Percentiles rank a stretch among this genome's conserved stretches.
phyloP scores from a whole-genome alignment of 106 monocot species.

The Posidonia australis region DNA sequence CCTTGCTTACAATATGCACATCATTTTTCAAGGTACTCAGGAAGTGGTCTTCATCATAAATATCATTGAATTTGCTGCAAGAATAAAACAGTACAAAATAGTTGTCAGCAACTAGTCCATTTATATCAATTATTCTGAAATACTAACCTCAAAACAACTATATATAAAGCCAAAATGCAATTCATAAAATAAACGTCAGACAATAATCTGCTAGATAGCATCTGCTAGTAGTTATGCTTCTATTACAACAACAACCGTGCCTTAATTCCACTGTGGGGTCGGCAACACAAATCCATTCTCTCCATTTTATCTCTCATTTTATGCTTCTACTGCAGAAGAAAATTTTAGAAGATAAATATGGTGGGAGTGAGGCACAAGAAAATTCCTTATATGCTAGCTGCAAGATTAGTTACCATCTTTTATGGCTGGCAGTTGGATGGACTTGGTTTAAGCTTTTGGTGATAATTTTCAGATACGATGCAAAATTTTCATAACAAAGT shows the following conservation, averaged over 20 bases:
- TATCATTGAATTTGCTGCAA: constrained; percentile 94
- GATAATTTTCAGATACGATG: background rate
- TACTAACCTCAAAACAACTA: background rate
- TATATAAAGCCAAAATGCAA: background rate
- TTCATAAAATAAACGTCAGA: too few species aligned
- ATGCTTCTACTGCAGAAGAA: too few species aligned
- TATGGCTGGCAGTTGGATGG: background rate
- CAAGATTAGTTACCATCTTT: background rate
- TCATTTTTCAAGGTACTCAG: constrained; percentile 62
- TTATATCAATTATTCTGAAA: background rate
- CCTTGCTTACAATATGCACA: constrained; percentile 72
- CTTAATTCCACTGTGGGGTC: too few species aligned
- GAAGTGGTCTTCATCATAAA: constrained; percentile 90
- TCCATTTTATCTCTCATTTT: too few species aligned
- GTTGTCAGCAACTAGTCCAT: background rate
- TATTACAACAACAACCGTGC: too few species aligned
- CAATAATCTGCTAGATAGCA: too few species aligned
- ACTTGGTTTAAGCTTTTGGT: background rate
- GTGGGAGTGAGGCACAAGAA: too few species aligned
- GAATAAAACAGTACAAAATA: constrained; percentile 1
- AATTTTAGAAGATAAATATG: too few species aligned
- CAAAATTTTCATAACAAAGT: background rate
- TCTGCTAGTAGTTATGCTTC: too few species aligned
- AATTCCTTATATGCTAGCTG: too few species aligned
- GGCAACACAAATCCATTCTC: too few species aligned